Evolutionary conservation across 2,329 filamentous ascomycete genomes (phyloP).

Genomic region (Daldinia eschscholtzii): DNA sequence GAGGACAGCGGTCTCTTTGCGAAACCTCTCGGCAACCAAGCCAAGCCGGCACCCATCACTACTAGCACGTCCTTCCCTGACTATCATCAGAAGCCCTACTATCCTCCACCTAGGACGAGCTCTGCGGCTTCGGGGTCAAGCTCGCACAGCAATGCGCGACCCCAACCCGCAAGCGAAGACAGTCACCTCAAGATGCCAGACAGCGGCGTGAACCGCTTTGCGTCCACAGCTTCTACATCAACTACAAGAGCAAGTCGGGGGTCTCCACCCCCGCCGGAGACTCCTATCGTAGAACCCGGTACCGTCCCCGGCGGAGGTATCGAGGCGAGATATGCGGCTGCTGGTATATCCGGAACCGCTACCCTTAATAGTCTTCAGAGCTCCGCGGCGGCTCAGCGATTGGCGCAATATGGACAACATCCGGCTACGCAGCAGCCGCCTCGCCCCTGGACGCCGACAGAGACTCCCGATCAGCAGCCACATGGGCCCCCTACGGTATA

Average conservation of each 20-base stretch:
- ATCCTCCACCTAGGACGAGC: conserved; percentile 66
- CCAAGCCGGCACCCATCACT: conserved; percentile 56
- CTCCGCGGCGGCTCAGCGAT: conserved; percentile 82
- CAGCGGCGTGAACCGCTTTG: conserved; percentile 70
- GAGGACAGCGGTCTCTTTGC: conserved; percentile 87
- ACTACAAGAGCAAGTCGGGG: conserved; percentile 93
- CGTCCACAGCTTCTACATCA: conserved; percentile 90
- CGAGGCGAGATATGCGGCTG: conserved; percentile 90
- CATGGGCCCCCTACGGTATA: conserved; percentile 93
- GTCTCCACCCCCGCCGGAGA: conserved; percentile 94
- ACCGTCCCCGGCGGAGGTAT: conserved; percentile 82
- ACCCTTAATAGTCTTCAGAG: conserved; percentile 85
- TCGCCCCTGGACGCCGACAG: conserved; percentile 95
- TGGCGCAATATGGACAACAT: conserved; percentile 79
- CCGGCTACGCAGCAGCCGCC: conserved; percentile 60
- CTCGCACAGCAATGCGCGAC: conserved; percentile 53
- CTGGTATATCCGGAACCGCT: conserved; percentile 87
- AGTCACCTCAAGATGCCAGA: conserved; percentile 58
- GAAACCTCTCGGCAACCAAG: conserved; percentile 66
- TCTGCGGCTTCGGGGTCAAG: conserved; percentile 50
- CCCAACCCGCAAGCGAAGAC: conserved; percentile 46
- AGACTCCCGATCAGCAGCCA: conserved; percentile 85
- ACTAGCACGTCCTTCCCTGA: conserved; percentile 60
- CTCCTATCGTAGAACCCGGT: conserved; percentile 81
- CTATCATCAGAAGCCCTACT: conserved; percentile 70